Conservation (phyloP, 441 rosid species). For the Flueggea neowawraea region DNA sequence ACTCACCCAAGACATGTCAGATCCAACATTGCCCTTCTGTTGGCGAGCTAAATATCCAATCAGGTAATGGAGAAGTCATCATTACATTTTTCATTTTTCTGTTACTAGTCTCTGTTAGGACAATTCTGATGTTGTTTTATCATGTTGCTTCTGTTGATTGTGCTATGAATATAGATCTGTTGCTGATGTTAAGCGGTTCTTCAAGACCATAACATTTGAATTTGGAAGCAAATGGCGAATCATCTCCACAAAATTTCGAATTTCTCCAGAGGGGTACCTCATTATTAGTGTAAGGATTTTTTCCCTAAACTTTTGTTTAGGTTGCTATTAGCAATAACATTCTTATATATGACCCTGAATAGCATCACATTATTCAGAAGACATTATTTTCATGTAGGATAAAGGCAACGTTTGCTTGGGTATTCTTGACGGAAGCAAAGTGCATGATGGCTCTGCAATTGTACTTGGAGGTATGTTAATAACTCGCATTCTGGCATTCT, state of each 20-base stretch:
- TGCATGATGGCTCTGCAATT: slow-evolving; percentile 74
- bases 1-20: slow-evolving; percentile 52
- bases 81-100: too few relatives aligned
- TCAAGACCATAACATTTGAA: slow-evolving; percentile 77
- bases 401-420: slow-evolving; percentile 90
- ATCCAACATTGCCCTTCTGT: slow-evolving; percentile 69
- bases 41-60: slow-evolving; percentile 56
- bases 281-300: slow-evolving; percentile 59
- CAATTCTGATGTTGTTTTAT: too few relatives aligned
- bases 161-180: slow-evolving; percentile 44
- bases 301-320: too few relatives aligned
- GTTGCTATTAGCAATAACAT: too few relatives aligned
- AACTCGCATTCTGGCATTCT: too few relatives aligned
- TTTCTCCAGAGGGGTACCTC: slow-evolving; percentile 86
- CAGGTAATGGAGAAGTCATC: slow-evolving; percentile 36
- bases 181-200: slow-evolving; percentile 53
- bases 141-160: too few relatives aligned
- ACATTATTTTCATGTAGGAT: slow-evolving; percentile 39
- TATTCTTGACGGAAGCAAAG: slow-evolving; percentile 81
- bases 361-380: neutral
- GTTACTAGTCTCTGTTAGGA: too few relatives aligned
- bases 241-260: slow-evolving; percentile 50
- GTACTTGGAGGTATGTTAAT: slow-evolving; percentile 76
- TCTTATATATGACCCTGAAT: too few relatives aligned
- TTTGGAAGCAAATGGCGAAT: slow-evolving; percentile 93